phyloP scores from a whole-genome alignment of 2,329 filamentous ascomycete genomes.

The Trichoderma asperellum region DNA sequence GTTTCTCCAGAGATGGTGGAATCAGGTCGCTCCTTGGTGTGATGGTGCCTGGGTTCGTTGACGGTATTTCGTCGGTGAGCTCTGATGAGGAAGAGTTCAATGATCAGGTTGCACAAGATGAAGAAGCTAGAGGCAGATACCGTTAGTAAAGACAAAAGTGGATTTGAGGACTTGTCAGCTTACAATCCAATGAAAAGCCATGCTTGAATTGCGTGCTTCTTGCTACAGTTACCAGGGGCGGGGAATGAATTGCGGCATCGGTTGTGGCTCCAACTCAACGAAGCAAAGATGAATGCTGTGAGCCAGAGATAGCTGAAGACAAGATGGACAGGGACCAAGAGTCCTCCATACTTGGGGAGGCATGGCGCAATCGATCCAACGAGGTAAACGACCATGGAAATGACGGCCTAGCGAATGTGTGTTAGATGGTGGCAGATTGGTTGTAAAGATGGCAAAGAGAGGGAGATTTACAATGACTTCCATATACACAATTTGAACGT shows the following conservation, averaged over 20 bases:
- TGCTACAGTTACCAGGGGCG: conserved; percentile 23
- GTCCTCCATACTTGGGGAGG: conserved; percentile 31
- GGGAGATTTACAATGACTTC: conserved; percentile 33
- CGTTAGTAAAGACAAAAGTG: neutral
- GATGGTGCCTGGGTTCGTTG: neutral
- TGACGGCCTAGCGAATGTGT: conserved; percentile 30
- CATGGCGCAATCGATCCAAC: conserved; percentile 31
- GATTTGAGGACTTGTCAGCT: neutral
- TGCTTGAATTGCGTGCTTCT: conserved; percentile 34
- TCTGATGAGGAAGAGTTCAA: conserved; percentile 27
- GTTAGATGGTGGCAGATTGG: neutral
- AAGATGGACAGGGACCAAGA: conserved; percentile 32
- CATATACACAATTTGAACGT: conserved; percentile 34
- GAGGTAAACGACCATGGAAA: conserved; percentile 34
- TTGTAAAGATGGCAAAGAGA: too few relatives aligned
- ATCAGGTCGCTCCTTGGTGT: conserved; percentile 20
- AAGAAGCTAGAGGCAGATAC: conserved; percentile 29
- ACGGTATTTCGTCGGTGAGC: neutral
- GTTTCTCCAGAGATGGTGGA: conserved; percentile 20
- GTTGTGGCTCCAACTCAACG: conserved; percentile 33
- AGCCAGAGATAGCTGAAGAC: conserved; percentile 37
- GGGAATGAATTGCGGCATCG: conserved; percentile 25
- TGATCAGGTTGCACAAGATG: conserved; percentile 30
- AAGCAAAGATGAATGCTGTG: conserved; percentile 36
- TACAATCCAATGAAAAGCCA: conserved; percentile 37